Conservation (phyloP, 2,329 filamentous ascomycete genomes). For the Beauveria australis region DNA sequence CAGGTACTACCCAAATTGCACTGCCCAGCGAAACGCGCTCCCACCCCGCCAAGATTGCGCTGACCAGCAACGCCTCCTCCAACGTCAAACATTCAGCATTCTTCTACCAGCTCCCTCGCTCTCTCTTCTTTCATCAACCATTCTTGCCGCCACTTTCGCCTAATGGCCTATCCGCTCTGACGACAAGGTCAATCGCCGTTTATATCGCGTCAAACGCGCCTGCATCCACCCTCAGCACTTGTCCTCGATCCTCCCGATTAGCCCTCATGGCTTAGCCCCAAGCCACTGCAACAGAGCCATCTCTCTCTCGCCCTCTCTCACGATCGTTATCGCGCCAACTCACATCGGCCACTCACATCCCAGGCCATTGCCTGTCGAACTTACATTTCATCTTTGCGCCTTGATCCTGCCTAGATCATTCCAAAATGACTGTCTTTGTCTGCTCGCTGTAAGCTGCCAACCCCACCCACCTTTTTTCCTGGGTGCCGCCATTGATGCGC, state of each 20-base stretch:
- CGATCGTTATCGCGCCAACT: neutral
- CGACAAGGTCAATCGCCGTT: neutral
- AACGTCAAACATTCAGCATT: neutral
- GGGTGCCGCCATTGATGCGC: neutral
- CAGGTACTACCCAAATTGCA: too few species aligned
- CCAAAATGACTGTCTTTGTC: slow-evolving; percentile 33
- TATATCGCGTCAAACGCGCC: neutral
- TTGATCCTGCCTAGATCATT: neutral
- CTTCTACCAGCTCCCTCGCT: neutral
- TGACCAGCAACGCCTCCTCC: too few species aligned
- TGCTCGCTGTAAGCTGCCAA: slow-evolving; percentile 29
- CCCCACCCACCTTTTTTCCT: neutral
- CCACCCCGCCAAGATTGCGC: too few species aligned
- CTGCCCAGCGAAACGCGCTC: neutral
- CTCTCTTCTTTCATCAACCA: neutral
- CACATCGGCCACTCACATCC: neutral
- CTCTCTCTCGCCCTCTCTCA: neutral
- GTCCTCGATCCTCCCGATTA: neutral
- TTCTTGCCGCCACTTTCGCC: neutral
- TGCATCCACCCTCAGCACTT: neutral
- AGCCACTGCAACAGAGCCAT: neutral
- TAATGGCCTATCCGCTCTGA: neutral
- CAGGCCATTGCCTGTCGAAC: neutral
- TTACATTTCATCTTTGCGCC: neutral
- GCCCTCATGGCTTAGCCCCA: slow-evolving; percentile 3